Base-by-base conservation (phyloP, 1,139 yeast species). In the Williopsis jadinii region DNA sequence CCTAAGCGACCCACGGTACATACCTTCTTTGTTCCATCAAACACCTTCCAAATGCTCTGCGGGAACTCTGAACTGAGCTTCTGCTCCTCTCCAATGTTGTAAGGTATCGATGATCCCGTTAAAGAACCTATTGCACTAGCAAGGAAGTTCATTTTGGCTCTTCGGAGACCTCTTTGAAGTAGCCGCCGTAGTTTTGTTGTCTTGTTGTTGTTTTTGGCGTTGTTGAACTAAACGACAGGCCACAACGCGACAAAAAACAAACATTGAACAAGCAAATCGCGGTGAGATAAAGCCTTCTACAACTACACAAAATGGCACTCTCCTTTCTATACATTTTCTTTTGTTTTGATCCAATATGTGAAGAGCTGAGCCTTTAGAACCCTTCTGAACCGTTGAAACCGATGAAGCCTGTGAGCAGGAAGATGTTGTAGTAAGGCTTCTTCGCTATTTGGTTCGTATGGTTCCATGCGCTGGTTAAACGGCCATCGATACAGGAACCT, bases 401-500 rank as follows among this genome's bases (percentile, higher is more conserved):
- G 13, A 78, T 70, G 54, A 83, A 83, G 0, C 87, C 86, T n/a
- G 82, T 67, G 38, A 83, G 60, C 41, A 82, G 55, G 56, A 82
- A 81, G 36, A 77, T 66, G 53, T 77, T 79, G 53, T 74, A 78
- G 55, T 80, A 82, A 9, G 71, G 68, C 55, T 80, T 81, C 55
- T 80, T 80, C 28, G 78, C 62, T 36, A 82, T 76, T 45, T 71
- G 71, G 55, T 83, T 82, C 40, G 87, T 81, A 71, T 85, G 84
- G 53, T 82, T 83, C 85, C 90, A 83, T 1, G 88, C 85, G 41
- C 83, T 75, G 0, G 92, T 82, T 40, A 83, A 63, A 40, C 90
- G 70, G 19, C 90, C 92, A 57, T 82, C 92, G 43, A 82, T 82
- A 61, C 92, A 82, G 2, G 84, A 76, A 2, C 92, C 92, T 26